Base-by-base conservation (phyloP, 768 basidiomycete species). In the Boletellus ananiceps region DNA sequence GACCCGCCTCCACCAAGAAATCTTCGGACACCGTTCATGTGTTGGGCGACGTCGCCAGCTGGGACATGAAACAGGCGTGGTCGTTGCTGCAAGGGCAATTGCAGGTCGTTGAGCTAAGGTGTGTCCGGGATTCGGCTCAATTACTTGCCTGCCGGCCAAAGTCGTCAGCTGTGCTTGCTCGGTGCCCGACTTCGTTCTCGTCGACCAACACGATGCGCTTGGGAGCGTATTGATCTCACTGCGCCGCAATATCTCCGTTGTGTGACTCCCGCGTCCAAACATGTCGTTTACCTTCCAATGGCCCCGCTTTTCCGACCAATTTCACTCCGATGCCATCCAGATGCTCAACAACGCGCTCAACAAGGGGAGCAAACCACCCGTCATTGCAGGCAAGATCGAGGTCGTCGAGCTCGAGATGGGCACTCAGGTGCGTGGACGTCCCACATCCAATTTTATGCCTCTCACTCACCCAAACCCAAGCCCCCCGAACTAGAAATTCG, bases 321-420 rank as follows among this genome's bases (percentile, higher is more conserved):
- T 97, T 62, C 93, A 96, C 72, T 82, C 85, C 65, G 88, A 95
- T 81, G 95, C 95, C 27, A 91, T 93, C 56, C 84, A 90, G 57
- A 93, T 96, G 89, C 86, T 98, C 72, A 93, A 93, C 56, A 86
- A 83, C n/a, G 90, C 91, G 37, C 88, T 94, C 69, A 93, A 93
- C 77, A 92, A 96, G 76, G 96, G 96, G 56, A 88, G 84, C 72
- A 97, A 96, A 65, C 96, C 95, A 1, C 93, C 93, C 25, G 88
- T 99, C 62, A 97, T 98, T 57, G 94, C 93, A 46, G 96, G 95
- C 71, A 86, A 81, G 68, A 98, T 99, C 56, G 93, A 98, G 67
- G 96, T 99, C 27, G 89, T 96, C 46, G 96, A 98, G 66, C 74
- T 99, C n/a, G 88, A 97, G 70, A 98, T 99, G 96, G 96, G 96